These are phyloP conservation scores for Boletus tomentosulus DNA, from an alignment of 768 basidiomycete genomes.

Conservation along the genomic window DNA sequence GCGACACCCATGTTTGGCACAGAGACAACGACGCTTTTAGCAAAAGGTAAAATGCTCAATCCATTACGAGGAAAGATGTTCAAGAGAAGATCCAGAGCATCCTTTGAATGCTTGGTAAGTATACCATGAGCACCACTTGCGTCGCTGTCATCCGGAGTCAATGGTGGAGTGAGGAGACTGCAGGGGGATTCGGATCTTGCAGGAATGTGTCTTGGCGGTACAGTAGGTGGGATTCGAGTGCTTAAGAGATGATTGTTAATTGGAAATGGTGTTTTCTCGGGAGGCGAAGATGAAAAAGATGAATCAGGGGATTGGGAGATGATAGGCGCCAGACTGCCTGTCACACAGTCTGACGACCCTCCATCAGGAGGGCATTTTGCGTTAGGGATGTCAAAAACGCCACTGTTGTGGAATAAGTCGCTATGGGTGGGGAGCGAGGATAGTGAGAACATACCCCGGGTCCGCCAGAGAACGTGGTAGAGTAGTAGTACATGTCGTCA, in stretches of 20 bases:
- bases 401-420: conserved; percentile 47
- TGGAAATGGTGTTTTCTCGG: conserved; percentile 18
- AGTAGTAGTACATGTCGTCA: conserved; percentile 84
- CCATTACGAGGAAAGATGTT: conserved; percentile 74
- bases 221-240: conserved; percentile 24
- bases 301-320: conserved; percentile 43
- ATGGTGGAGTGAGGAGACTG: conserved; percentile 64
- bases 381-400: conserved; percentile 92
- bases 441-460: conserved; percentile 59
- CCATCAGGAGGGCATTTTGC: conserved; percentile 92
- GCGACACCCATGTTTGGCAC: conserved; percentile 61
- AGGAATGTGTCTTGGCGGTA: conserved; percentile 43
- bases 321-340: conserved; percentile 78
- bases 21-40: conserved; percentile 71
- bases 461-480: conserved; percentile 92
- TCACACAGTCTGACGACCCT: conserved; percentile 96
- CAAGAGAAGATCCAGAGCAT: conserved; percentile 75
- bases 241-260: conserved; percentile 15
- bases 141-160: conserved; percentile 71
- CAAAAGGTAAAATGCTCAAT: conserved; percentile 61
- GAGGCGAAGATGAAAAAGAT: conserved; percentile 29
- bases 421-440: not conserved
- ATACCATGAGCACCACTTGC: conserved; percentile 39
- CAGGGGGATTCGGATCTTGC: conserved; percentile 35
- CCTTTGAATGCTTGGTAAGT: conserved; percentile 45